Evolutionary conservation across 495 filamentous ascomycete genomes (phyloP).

Genomic region (Penicillium antarcticum): DNA sequence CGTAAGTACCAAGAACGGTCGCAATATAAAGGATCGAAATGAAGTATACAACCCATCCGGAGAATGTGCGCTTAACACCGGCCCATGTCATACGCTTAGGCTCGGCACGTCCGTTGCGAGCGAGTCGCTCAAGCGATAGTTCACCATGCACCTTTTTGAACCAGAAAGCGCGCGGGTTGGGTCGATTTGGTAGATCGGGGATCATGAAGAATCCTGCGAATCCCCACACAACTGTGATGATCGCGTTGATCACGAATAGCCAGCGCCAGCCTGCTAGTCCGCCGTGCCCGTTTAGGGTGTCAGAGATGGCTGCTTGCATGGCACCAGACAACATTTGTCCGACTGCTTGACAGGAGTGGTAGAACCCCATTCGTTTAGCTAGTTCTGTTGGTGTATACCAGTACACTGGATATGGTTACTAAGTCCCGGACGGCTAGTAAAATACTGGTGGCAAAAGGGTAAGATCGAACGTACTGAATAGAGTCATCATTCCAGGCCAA

Average conservation of each 20-base stretch:
- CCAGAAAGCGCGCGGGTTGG: conserved; percentile 32
- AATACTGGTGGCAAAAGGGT: no score
- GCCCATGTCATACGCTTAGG: conserved; percentile 30
- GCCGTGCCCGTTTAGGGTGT: conserved; percentile 49
- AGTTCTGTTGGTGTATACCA: conserved; percentile 38
- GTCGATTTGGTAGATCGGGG: conserved; percentile 39
- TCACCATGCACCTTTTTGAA: conserved; percentile 26
- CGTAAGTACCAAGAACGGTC: conserved; percentile 29
- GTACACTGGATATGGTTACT: conserved; percentile 18
- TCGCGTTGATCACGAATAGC: conserved; percentile 54
- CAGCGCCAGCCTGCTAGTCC: conserved; percentile 66
- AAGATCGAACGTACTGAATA: conserved; percentile 20
- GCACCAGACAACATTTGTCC: conserved; percentile 35
- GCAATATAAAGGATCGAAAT: conserved; percentile 26
- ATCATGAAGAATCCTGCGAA: conserved; percentile 59
- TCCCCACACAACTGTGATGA: conserved; percentile 55
- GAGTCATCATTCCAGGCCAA: conserved; percentile 33
- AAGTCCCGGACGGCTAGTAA: background rate
- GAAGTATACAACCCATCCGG: conserved; percentile 31
- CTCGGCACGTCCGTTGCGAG: conserved; percentile 29
- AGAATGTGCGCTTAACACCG: conserved; percentile 25
- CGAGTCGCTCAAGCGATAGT: conserved; percentile 25
- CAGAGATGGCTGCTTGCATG: conserved; percentile 31
- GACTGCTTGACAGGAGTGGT: conserved; percentile 34
- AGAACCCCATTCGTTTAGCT: conserved; percentile 47